Base-by-base conservation (phyloP, 441 rosid species). In the Rhodomyrtus psidioides region DNA sequence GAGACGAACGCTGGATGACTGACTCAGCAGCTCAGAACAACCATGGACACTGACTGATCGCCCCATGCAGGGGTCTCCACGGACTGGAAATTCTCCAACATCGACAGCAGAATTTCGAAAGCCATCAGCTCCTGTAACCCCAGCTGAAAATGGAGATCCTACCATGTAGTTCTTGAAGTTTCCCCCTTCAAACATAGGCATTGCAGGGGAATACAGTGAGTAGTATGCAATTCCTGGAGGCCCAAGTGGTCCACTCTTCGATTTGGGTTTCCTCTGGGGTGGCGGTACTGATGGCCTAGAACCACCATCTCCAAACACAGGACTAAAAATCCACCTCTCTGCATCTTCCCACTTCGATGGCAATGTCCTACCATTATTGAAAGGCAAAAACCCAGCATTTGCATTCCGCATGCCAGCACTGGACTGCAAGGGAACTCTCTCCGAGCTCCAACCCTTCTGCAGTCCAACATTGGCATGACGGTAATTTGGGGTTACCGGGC, bases 341-440 rank as follows among this genome's bases (percentile, higher is more conserved):
- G 99, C 99, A 88, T 97, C 99, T 90, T 97, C 99, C 99, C 99
- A 97, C 81, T 97, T 97, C 0, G 99, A 97, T 53, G 99, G 99
- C 88, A 97, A 90, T 24, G 97, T 91, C 90, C 94, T 93, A 55
- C 97, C 98, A 84, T 94, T 96, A 90, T 91, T 92, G 30, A 91
- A 89, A 84, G 98, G 95, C 88, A 93, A 87, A 76, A 94, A 83
- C 8, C 92, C 91, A 76, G 92, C 91, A 85, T 87, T 90, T 42
- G 76, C 86, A 70, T 93, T 95, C 83, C 91, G 91, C 92, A 95
- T 93, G 83, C 91, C 94, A 19, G 92, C 92, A 55, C 75, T 86
- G 82, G 89, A 87, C 60, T 92, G 95, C 91, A 88, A 85, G 3
- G 99, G 93, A 60, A 97, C 97, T 55, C 98, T 89, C 88, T 97